A percentile compares a stretch with the other conserved stretches of the same genome.
phyloP scores from a whole-genome alignment of 345 rosid genomes.

The Aegle marmelos region DNA sequence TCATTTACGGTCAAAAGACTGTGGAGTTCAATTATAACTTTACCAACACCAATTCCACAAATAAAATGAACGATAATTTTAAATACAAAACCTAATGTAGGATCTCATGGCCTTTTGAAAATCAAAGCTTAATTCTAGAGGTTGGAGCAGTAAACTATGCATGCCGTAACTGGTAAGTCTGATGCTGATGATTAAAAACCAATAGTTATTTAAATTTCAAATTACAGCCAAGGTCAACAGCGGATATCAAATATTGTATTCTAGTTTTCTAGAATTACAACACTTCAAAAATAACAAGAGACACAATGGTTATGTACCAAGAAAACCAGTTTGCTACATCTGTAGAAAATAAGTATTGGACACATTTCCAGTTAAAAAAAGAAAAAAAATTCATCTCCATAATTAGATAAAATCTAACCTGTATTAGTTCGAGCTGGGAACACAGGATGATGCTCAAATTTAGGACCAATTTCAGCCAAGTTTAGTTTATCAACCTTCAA shows the following conservation, averaged over 20 bases:
- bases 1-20: neutral
- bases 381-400: neutral
- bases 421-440: conserved; percentile 96
- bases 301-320: neutral
- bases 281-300: neutral
- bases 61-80: neutral
- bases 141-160: neutral
- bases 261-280: neutral
- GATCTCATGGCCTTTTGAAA: neutral
- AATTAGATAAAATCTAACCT: conserved; percentile 45
- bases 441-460: conserved; percentile 81
- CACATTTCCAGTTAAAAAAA: neutral
- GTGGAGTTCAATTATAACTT: neutral
- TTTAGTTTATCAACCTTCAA: conserved; percentile 78
- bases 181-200: neutral
- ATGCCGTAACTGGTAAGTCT: neutral
- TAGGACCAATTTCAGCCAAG: conserved; percentile 82
- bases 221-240: neutral
- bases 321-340: neutral
- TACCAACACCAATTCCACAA: neutral
- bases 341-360: neutral
- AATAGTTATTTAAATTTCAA: neutral
- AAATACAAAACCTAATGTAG: neutral
- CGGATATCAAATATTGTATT: neutral
- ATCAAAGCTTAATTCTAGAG: neutral